Percentiles rank a stretch among this genome's conserved stretches.
Evolutionary conservation across 73 alveolate genomes (phyloP).

Genomic region (Tetrahymena malaccensis): DNA sequence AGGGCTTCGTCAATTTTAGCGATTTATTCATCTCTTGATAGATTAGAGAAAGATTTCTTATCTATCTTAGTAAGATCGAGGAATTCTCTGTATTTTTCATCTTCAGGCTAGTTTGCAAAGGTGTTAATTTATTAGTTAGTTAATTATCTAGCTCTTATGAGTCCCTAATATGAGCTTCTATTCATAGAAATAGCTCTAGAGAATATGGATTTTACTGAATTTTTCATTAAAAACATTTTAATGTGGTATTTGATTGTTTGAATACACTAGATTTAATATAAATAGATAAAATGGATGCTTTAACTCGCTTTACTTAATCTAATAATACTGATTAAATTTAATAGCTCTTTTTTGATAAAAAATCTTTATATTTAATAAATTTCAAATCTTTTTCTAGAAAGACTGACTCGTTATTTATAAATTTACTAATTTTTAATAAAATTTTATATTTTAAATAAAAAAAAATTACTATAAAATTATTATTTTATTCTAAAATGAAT

Average conservation of each 20-base stretch:
- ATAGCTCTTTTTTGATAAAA: background rate
- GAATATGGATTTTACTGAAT: background rate
- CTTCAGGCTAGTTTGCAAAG: background rate
- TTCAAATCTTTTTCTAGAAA: background rate
- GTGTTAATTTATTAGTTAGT: background rate
- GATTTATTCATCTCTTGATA: background rate
- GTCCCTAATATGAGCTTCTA: background rate
- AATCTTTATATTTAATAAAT: background rate
- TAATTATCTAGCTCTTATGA: background rate
- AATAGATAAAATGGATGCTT: background rate
- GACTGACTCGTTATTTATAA: background rate
- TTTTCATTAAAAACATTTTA: background rate
- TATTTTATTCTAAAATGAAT: too few species aligned
- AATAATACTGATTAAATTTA: background rate
- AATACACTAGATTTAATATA: background rate
- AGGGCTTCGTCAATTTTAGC: background rate
- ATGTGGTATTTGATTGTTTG: background rate
- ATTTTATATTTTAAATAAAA: too few species aligned
- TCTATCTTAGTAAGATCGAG: background rate
- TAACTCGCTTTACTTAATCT: background rate
- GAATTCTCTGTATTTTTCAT: background rate
- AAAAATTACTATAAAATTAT: too few species aligned
- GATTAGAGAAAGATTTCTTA: background rate
- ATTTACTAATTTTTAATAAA: background rate
- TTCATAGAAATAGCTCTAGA: background rate